phyloP scores from a whole-genome alignment of 192 early-diverging fungal species.

The Rhizoclosmatium globosum region DNA sequence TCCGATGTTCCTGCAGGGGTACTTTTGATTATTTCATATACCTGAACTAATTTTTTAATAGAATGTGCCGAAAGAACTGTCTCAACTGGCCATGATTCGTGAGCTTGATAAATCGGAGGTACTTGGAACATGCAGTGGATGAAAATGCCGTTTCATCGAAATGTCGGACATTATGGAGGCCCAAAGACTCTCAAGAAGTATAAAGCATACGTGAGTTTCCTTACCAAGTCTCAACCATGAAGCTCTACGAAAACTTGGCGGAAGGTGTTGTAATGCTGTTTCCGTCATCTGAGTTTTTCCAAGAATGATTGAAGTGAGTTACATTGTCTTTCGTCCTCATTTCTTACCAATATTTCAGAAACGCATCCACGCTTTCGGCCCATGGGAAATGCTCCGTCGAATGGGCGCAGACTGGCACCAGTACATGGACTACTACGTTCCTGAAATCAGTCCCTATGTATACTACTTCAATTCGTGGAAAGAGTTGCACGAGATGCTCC shows the following conservation, averaged over 20 bases:
- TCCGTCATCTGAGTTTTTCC: slow-evolving; percentile 27
- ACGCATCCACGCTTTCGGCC: slow-evolving; percentile 35
- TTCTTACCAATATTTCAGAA: slow-evolving; percentile 7
- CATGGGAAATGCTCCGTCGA: slow-evolving; percentile 37
- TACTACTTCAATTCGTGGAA: slow-evolving; percentile 38
- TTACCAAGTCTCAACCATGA: slow-evolving; percentile 41
- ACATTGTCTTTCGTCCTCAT: neutral
- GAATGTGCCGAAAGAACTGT: slow-evolving; percentile 1
- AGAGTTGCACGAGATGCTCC: slow-evolving; percentile 14
- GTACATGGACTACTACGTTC: slow-evolving; percentile 39
- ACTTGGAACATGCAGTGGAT: slow-evolving; percentile 10
- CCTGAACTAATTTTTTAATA: neutral
- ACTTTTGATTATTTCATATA: neutral
- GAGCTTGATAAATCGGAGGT: slow-evolving; percentile 33
- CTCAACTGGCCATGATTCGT: slow-evolving; percentile 19
- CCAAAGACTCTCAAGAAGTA: slow-evolving; percentile 30
- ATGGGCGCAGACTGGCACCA: slow-evolving; percentile 31
- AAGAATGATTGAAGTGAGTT: slow-evolving; percentile 27
- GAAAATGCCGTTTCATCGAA: slow-evolving; percentile 26
- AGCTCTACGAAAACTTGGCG: slow-evolving; percentile 39
- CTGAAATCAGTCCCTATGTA: slow-evolving; percentile 26
- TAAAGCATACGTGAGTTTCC: slow-evolving; percentile 35
- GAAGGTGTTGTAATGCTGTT: slow-evolving; percentile 30
- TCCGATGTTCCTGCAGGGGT: slow-evolving; percentile 27
- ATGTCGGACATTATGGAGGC: slow-evolving; percentile 38